Evolutionary conservation across 805 yeast genomes (phyloP).

Genomic region (Saturnispora dispora): DNA sequence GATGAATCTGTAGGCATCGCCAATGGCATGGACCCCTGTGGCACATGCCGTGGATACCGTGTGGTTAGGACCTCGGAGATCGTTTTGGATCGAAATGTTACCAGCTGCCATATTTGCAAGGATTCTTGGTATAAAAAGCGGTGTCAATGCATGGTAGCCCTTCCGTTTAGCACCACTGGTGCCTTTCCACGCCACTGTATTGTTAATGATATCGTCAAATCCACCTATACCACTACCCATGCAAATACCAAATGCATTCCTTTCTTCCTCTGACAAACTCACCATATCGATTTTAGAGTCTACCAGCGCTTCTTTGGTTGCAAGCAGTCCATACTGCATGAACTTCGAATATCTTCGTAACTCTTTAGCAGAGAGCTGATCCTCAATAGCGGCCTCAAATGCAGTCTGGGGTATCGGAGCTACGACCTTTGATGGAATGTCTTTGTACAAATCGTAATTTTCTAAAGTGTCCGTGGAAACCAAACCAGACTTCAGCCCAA

Average conservation of each 20-base stretch:
- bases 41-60: slow-evolving; percentile 94
- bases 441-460: slow-evolving; percentile 37
- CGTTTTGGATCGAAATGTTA: slow-evolving; percentile 69
- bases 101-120: slow-evolving; percentile 94
- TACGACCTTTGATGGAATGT: slow-evolving; percentile 63
- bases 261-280: slow-evolving; percentile 24
- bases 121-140: slow-evolving; percentile 76
- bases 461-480: slow-evolving; percentile 41
- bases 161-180: slow-evolving; percentile 17
- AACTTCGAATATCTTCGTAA: slow-evolving; percentile 59
- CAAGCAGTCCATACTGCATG: slow-evolving; percentile 69
- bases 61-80: slow-evolving; percentile 78
- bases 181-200: slow-evolving; percentile 39
- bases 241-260: slow-evolving; percentile 55
- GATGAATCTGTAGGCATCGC: slow-evolving; percentile 83
- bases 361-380: slow-evolving; percentile 36
- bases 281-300: slow-evolving; percentile 52
- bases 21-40: slow-evolving; percentile 87
- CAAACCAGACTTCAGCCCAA: slow-evolving; percentile 49
- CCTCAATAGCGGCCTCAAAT: slow-evolving; percentile 27
- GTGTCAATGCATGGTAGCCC: slow-evolving; percentile 71
- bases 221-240: slow-evolving; percentile 93
- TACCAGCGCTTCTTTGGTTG: slow-evolving; percentile 65
- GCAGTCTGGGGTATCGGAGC: slow-evolving; percentile 53
- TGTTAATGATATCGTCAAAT: slow-evolving; percentile 60